Evolutionary conservation across 257 asterid species (phyloP).

Genomic region (Osmanthus fragrans): DNA sequence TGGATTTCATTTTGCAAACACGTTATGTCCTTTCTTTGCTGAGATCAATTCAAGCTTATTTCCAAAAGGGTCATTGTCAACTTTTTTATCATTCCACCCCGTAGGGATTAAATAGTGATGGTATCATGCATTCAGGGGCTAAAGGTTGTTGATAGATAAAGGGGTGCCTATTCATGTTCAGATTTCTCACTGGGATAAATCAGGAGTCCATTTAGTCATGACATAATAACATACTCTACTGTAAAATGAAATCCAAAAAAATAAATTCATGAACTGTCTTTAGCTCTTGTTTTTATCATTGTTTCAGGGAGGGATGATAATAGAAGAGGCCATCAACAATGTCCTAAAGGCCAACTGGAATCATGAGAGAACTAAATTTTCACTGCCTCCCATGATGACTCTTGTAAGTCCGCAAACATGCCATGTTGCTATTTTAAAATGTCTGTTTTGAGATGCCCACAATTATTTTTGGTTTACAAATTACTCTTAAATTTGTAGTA

Average conservation of each 20-base stretch:
- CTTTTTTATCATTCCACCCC: neutral
- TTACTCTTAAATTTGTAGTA: neutral
- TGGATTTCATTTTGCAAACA: constrained; percentile 10
- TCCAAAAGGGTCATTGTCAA: neutral
- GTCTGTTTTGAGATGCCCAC: neutral
- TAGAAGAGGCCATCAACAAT: constrained; percentile 61
- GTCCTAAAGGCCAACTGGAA: constrained; percentile 87
- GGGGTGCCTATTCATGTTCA: neutral
- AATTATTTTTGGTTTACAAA: neutral
- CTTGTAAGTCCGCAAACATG: constrained; percentile 57
- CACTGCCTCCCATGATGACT: constrained; percentile 94
- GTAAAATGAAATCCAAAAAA: neutral
- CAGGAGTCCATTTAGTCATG: neutral
- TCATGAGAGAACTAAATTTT: constrained; percentile 85
- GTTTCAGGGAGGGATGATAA: constrained; percentile 59
- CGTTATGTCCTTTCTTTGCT: constrained; percentile 4
- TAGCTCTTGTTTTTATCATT: neutral
- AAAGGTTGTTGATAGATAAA: neutral
- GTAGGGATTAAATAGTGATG: neutral
- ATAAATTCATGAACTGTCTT: neutral
- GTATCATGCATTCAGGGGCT: neutral
- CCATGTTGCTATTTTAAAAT: constrained; percentile 9
- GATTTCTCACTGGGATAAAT: neutral
- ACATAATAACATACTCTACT: neutral
- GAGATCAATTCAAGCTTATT: constrained; percentile 3